These are phyloP conservation scores for Botrytis cinerea DNA, from an alignment of 2,329 filamentous ascomycete species.

Conservation along the genomic window DNA sequence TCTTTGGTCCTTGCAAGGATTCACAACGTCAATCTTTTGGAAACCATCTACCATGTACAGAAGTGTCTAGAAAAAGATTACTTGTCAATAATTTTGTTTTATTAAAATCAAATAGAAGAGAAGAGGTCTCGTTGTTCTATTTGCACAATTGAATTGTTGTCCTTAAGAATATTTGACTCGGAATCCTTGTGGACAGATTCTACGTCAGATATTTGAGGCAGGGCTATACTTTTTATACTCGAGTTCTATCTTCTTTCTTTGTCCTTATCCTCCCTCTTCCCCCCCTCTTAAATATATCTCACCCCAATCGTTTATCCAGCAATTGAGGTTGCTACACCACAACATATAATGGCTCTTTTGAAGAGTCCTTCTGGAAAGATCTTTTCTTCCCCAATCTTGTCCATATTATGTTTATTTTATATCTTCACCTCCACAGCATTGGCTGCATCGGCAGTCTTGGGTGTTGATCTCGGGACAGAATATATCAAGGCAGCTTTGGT, in stretches of 20 bases:
- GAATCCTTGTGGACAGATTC: conserved; percentile 39
- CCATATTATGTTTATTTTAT: conserved; percentile 40
- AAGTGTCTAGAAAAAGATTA: not conserved
- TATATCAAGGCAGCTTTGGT: conserved; percentile 96
- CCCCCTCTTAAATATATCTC: conserved; percentile 17
- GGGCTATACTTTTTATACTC: not conserved
- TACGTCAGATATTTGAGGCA: conserved; percentile 33
- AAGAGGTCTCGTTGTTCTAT: not conserved
- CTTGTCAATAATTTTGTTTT: not conserved
- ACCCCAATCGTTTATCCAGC: conserved; percentile 38
- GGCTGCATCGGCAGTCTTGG: conserved; percentile 70
- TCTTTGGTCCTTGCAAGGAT: conserved; percentile 23
- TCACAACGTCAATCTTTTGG: not conserved
- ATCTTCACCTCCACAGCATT: conserved; percentile 42
- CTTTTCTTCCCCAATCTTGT: conserved; percentile 36
- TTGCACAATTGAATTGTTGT: not conserved
- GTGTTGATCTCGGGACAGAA: conserved; percentile 91
- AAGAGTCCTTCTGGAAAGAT: conserved; percentile 28
- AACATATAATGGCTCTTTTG: conserved; percentile 37
- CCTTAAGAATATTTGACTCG: not conserved
- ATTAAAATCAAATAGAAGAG: not conserved
- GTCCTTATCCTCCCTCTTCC: conserved; percentile 11
- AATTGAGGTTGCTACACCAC: conserved; percentile 28
- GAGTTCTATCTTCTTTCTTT: conserved; percentile 9
- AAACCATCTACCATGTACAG: too few relatives aligned